phyloP scores from a whole-genome alignment of 2,329 filamentous ascomycete species.

The Dactylonectria macrodidyma region DNA sequence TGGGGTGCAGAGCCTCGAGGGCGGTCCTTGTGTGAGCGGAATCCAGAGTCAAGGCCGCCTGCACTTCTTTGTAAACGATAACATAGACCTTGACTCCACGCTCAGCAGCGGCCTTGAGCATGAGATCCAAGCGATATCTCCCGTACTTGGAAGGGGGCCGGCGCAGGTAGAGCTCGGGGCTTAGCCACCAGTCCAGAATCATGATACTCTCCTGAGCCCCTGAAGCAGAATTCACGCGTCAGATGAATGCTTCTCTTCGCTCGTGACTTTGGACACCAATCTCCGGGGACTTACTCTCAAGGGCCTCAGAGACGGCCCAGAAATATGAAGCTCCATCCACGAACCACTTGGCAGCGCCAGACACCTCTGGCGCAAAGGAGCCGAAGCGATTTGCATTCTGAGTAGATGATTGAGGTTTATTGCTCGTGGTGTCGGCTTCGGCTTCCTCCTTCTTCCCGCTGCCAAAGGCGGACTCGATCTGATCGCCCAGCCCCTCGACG shows the following conservation, averaged over 20 bases:
- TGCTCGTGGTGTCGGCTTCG: slow-evolving; percentile 63
- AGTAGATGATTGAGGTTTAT: slow-evolving; percentile 58
- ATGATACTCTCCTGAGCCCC: slow-evolving; percentile 83
- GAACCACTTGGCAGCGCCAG: slow-evolving; percentile 88
- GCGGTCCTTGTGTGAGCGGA: slow-evolving; percentile 83
- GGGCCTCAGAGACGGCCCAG: slow-evolving; percentile 84
- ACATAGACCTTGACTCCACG: slow-evolving; percentile 88
- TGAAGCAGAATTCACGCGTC: slow-evolving; percentile 40
- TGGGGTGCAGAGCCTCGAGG: slow-evolving; percentile 83
- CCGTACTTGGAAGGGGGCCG: slow-evolving; percentile 87
- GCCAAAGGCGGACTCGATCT: slow-evolving; percentile 50
- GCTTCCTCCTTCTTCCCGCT: slow-evolving; percentile 57
- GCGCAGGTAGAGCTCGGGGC: slow-evolving; percentile 88
- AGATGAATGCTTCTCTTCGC: slow-evolving; percentile 27
- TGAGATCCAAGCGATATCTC: slow-evolving; percentile 85
- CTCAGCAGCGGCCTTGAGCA: slow-evolving; percentile 86
- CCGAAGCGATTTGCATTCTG: slow-evolving; percentile 69
- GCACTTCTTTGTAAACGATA: slow-evolving; percentile 94
- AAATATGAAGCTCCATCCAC: slow-evolving; percentile 89
- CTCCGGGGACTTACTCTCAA: slow-evolving; percentile 68
- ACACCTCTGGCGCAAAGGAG: slow-evolving; percentile 81
- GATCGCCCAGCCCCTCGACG: slow-evolving; percentile 49
- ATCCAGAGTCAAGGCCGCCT: slow-evolving; percentile 79
- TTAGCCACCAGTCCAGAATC: slow-evolving; percentile 94
- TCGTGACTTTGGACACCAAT: not conserved